Percentiles rank a stretch among this genome's conserved stretches.
These are phyloP conservation scores for Cinchona pubescens DNA, from an alignment of 257 asterid genomes.

Conservation along the genomic window DNA sequence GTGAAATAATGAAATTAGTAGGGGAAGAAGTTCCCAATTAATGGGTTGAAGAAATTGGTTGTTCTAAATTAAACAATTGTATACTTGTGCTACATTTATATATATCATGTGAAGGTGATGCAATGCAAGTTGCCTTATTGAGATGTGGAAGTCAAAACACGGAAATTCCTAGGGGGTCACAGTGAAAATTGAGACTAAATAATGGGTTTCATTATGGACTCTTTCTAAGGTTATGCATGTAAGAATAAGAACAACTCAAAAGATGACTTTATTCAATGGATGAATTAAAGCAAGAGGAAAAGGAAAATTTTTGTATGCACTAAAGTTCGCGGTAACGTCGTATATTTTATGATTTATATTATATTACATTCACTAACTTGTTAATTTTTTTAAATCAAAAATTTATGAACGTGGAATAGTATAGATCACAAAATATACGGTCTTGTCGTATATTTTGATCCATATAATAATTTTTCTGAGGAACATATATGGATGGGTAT, in stretches of 20 bases:
- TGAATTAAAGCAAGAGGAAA: constrained; percentile 23
- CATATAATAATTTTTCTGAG: no score
- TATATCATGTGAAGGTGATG: constrained; percentile 11
- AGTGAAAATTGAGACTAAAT: background rate
- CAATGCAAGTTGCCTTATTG: constrained; percentile 22
- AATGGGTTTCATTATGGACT: constrained; percentile 31
- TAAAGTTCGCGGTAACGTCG: no score
- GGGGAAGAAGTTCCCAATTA: background rate
- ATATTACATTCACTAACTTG: no score
- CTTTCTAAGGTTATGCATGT: constrained; percentile 21
- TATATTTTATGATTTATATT: no score
- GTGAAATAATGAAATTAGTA: background rate
- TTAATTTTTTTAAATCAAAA: no score
- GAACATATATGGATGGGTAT: constrained; percentile 30
- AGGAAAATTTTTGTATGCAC: no score
- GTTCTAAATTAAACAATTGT: background rate
- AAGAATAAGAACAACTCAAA: constrained; percentile 1
- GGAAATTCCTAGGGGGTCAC: constrained; percentile 21
- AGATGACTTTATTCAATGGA: constrained; percentile 2
- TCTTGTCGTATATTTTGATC: no score
- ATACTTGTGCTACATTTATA: background rate
- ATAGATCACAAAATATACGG: no score
- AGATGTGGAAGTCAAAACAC: constrained; percentile 30
- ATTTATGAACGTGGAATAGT: no score
- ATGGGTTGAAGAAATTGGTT: constrained; percentile 4